Evolutionary conservation across 305 asterid genomes (phyloP), one percentile per base, ranked within the genome.

Genomic region (Petunia hybrid): DNA sequence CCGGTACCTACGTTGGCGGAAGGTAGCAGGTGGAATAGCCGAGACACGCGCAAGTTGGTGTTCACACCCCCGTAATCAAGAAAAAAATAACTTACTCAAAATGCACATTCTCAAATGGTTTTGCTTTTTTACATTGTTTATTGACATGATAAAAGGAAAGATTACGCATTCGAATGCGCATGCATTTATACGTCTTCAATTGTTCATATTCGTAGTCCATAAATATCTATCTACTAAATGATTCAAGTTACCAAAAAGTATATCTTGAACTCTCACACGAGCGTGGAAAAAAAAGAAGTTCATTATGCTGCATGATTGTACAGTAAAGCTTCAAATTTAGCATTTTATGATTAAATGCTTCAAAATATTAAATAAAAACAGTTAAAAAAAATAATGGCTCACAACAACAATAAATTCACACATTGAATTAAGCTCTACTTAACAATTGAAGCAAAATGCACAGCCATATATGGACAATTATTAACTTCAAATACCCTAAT

Each of bases 401-500:
- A 12, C 78, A 51, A 8, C 38, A 74, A 43, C 79, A 53, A 14
- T 74, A 74, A 53, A 55, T 74, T 55, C 43, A 3, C 64, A 38
- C 22, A 74, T 38, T 38, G 38, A 53, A 74, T 38, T 53, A 74
- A 53, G 48, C 64, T 74, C 48, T 53, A 39, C 13, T 61, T 74
- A 53, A 74, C 48, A 53, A 74, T 74, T 74, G 48, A 74, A 74
- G 64, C 48, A 53, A 74, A 53, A 53, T 53, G 79, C 79, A 53
- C 62, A 53, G 5, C 38, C 46, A 38, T 38, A 74, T 46, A 74
- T 74, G 35, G 48, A 74, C 51, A 74, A 51, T 51, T 51, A 36
- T 51, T 35, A 73, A 38, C 45, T 73, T 73, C 4, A 73, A 62
- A 73, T 13, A 35, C 59, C 63, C 63, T 13, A 73, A 59, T 73